Evolutionary conservation across 2,329 filamentous ascomycete genomes (phyloP).

Genomic region (Geosmithia putterillii): DNA sequence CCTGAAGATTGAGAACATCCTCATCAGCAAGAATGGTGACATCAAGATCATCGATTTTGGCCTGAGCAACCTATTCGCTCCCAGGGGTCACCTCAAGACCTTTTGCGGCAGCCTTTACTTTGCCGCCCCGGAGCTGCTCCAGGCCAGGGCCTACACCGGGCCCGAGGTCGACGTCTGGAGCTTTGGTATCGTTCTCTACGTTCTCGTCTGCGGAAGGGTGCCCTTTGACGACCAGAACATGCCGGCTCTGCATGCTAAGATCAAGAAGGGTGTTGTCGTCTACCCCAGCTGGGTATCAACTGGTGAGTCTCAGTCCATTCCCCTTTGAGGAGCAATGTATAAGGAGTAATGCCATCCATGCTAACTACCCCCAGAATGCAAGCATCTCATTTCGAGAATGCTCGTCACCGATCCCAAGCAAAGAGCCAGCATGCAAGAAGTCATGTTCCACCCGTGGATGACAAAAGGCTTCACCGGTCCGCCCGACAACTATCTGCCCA

Average conservation of each 20-base stretch:
- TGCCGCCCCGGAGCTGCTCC: conserved; percentile 85
- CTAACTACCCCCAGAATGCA: conserved; percentile 61
- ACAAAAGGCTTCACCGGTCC: conserved; percentile 77
- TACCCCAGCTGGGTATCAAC: conserved; percentile 88
- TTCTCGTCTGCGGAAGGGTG: conserved; percentile 93
- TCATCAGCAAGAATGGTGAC: conserved; percentile 97
- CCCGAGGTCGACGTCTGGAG: conserved; percentile 98
- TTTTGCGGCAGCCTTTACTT: conserved; percentile 98
- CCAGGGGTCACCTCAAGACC: conserved; percentile 75
- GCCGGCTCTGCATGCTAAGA: conserved; percentile 95
- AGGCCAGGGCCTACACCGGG: conserved; percentile 87
- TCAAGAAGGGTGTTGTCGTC: conserved; percentile 92
- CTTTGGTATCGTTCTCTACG: conserved; percentile 95
- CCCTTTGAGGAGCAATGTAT: neutral
- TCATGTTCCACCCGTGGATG: conserved; percentile 94
- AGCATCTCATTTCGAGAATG: conserved; percentile 86
- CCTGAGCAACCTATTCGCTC: conserved; percentile 89
- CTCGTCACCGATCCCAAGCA: conserved; percentile 86
- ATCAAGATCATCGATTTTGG: conserved; percentile 99
- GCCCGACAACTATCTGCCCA: conserved; percentile 80
- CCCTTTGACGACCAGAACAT: conserved; percentile 99
- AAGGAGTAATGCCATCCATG: too few species aligned
- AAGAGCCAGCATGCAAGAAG: conserved; percentile 77
- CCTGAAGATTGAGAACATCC: conserved; percentile 96
- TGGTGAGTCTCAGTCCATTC: conserved; percentile 41